Conservation (phyloP, 805 yeast genomes). For the Kuraishia piskuri region DNA sequence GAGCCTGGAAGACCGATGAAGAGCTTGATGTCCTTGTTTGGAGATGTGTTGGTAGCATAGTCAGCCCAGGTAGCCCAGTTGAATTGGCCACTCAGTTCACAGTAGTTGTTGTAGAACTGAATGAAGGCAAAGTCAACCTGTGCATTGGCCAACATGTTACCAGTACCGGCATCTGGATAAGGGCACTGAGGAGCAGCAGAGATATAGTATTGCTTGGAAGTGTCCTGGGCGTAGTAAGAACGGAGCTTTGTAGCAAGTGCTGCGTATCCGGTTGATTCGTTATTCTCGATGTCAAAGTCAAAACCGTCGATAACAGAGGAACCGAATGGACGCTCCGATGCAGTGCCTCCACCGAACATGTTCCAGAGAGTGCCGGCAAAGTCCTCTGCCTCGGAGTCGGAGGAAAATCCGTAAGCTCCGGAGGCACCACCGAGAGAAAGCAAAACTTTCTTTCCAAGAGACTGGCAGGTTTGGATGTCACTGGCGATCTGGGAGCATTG, state of each 20-base stretch:
- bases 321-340: conserved; percentile 51
- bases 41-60: conserved; percentile 49
- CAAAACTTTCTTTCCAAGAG: conserved; percentile 66
- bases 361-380: conserved; percentile 57
- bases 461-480: conserved; percentile 72
- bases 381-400: conserved; percentile 44
- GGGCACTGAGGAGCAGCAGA: conserved; percentile 94
- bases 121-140: conserved; percentile 74
- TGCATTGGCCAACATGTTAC: conserved; percentile 36
- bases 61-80: conserved; percentile 64
- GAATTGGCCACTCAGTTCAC: conserved; percentile 45
- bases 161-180: conserved; percentile 62
- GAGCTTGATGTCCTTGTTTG: conserved; percentile 61
- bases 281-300: conserved; percentile 64
- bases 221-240: conserved; percentile 24
- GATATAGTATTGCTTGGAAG: conserved; percentile 54
- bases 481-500: conserved; percentile 36
- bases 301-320: conserved; percentile 78
- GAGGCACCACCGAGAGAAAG: conserved; percentile 73
- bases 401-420: conserved; percentile 45
- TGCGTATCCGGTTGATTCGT: conserved; percentile 54
- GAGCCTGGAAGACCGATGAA: conserved; percentile 68
- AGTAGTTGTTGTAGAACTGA: conserved; percentile 86
- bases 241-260: conserved; percentile 46
- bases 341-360: conserved; percentile 52